A percentile compares a stretch with the other conserved stretches of the same genome.
These are phyloP conservation scores for Suillus placidus DNA, from an alignment of 768 basidiomycete genomes.

Conservation along the genomic window DNA sequence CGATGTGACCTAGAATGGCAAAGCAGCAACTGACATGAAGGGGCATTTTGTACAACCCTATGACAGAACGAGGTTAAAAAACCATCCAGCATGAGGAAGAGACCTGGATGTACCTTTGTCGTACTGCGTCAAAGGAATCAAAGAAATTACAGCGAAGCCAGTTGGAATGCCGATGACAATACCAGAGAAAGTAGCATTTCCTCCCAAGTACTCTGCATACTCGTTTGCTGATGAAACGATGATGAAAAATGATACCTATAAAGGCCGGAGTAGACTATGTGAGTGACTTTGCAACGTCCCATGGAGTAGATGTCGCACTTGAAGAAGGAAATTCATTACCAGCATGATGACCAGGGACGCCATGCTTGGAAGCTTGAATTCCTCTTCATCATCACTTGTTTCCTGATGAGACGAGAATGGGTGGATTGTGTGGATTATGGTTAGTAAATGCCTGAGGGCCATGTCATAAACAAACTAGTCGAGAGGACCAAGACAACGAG, in stretches of 20 bases:
- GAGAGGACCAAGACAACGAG: neutral
- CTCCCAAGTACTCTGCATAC: slow-evolving; percentile 65
- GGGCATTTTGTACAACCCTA: slow-evolving; percentile 58
- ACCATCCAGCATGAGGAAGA: neutral
- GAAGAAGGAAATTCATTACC: slow-evolving; percentile 44
- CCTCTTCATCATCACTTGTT: slow-evolving; percentile 19
- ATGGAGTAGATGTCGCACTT: slow-evolving; percentile 35
- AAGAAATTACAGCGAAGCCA: slow-evolving; percentile 56
- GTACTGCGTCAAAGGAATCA: slow-evolving; percentile 56
- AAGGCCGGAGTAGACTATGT: neutral
- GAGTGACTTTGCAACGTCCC: neutral
- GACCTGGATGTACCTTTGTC: slow-evolving; percentile 50
- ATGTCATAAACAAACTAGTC: neutral
- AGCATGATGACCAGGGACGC: slow-evolving; percentile 50
- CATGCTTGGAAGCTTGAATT: slow-evolving; percentile 52
- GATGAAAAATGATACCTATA: slow-evolving; percentile 67
- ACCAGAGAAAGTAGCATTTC: slow-evolving; percentile 71
- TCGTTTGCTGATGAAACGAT: slow-evolving; percentile 66
- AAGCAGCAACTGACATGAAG: slow-evolving; percentile 57
- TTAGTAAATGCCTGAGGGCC: neutral
- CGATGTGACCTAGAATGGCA: slow-evolving; percentile 56
- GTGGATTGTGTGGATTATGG: no score
- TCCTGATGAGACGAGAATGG: neutral
- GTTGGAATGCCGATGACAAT: slow-evolving; percentile 69
- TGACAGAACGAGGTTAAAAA: neutral